Conservation (phyloP, 2,329 filamentous ascomycete genomes). For the Sporothrix sp. region DNA sequence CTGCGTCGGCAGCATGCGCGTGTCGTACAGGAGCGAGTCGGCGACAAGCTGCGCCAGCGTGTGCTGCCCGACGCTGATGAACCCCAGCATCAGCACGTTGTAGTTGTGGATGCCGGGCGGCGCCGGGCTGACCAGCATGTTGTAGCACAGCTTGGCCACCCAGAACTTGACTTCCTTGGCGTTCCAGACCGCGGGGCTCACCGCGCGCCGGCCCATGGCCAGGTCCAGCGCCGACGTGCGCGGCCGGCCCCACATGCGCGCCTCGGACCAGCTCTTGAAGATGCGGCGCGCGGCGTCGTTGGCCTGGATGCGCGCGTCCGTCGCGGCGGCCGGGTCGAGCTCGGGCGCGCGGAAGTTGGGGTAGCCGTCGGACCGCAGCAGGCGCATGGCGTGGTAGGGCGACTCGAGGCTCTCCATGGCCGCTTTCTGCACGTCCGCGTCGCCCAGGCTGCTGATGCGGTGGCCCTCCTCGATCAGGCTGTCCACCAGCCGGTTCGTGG, state of each 20-base stretch:
- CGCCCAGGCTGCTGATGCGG: constrained; percentile 18
- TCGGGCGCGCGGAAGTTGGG: constrained; percentile 23
- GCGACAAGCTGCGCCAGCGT: constrained; percentile 44
- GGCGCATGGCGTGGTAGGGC: constrained; percentile 23
- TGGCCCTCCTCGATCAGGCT: constrained; percentile 24
- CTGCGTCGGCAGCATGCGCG: constrained; percentile 36
- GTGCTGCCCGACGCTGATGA: constrained; percentile 42
- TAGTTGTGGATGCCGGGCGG: constrained; percentile 60
- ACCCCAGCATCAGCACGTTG: constrained; percentile 60
- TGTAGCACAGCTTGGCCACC: constrained; percentile 47
- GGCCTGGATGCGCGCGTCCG: constrained; percentile 17
- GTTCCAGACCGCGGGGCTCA: constrained; percentile 4
- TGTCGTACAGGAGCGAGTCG: constrained; percentile 38
- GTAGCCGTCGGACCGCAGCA: constrained; percentile 28
- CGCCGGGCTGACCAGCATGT: constrained; percentile 51
- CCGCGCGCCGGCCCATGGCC: background rate
- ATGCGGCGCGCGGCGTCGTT: constrained; percentile 21
- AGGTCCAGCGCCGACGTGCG: background rate
- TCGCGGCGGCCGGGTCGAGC: constrained; percentile 17
- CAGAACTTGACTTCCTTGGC: constrained; percentile 14
- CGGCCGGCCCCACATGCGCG: background rate
- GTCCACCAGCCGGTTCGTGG: constrained; percentile 25
- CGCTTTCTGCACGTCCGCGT: constrained; percentile 14
- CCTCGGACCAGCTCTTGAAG: constrained; percentile 20
- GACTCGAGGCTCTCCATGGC: constrained; percentile 24